Evolutionary conservation across 1,284 basidiomycete genomes (phyloP).

Genomic region (Sanguinoderma infundibulare): DNA sequence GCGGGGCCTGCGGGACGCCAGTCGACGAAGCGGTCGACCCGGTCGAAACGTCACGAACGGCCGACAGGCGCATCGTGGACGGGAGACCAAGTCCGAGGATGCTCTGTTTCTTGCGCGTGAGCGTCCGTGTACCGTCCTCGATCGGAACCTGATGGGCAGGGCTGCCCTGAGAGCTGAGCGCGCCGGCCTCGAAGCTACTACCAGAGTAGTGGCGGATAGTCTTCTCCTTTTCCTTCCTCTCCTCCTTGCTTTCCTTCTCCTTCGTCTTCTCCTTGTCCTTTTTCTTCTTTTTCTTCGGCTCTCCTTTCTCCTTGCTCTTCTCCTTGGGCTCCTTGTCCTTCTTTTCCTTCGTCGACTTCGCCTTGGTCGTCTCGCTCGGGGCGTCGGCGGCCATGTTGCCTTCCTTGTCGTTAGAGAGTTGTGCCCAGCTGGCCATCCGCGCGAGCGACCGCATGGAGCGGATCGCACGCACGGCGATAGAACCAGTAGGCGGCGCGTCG

Average conservation of each 20-base stretch:
- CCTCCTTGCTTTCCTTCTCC: conserved; percentile 37
- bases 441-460: conserved; percentile 73
- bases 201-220: conserved; percentile 48
- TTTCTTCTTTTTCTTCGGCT: conserved; percentile 36
- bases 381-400: conserved; percentile 27
- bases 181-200: conserved; percentile 69
- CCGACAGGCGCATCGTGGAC: conserved; percentile 48
- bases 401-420: conserved; percentile 49
- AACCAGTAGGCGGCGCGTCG: conserved; percentile 43
- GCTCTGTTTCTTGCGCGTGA: conserved; percentile 60
- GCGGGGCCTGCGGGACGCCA: conserved; percentile 26
- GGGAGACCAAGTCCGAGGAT: conserved; percentile 56
- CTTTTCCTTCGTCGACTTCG: conserved; percentile 29
- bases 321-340: conserved; percentile 33
- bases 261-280: conserved; percentile 37
- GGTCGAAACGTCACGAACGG: conserved; percentile 47
- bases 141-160: conserved; percentile 24
- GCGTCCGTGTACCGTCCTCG: conserved; percentile 31
- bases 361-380: conserved; percentile 21
- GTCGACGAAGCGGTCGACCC: conserved; percentile 28
- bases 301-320: conserved; percentile 35
- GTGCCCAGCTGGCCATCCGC: conserved; percentile 71
- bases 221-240: conserved; percentile 38
- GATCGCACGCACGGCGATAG: conserved; percentile 79
- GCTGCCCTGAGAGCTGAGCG: conserved; percentile 47